Evolutionary conservation across 2,329 filamentous ascomycete species (phyloP), one percentile per base, ranked within the genome.

Genomic region (Phialemonium atrogriseum): DNA sequence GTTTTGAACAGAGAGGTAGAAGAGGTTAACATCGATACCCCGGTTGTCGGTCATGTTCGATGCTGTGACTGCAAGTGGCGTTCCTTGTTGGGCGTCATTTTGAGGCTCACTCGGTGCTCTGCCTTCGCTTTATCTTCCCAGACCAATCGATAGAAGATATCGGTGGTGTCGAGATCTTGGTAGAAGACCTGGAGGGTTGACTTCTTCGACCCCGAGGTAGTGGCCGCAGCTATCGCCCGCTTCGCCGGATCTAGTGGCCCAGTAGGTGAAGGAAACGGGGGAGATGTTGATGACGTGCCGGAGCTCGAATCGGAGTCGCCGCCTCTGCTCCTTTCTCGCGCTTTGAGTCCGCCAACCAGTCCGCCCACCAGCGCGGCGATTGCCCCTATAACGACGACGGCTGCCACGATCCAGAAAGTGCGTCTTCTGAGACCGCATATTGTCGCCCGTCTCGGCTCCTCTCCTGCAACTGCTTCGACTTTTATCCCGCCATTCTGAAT

Each of bases 141-240:
- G 5, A 35, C 12, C 11, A 35, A 24, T 10, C 27, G 28, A 20
- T 34, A 30, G 12, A 32, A 12, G 14, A 35, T 24, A 10, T 27
- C 24, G 8, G 33, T 22, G 13, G 27, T 31, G 16, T 25, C 9
- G 14, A 35, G 27, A 16, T 35, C 33, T 14, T 30, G 21, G 15
- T 35, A 31, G 8, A 35, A 20, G 18, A 30, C 27, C 22, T 35
- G 33, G 27, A 30, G 13, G n/a, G 14, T 31, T 7, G 33, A 18
- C 16, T 18, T 26, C 12, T 10, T 23, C 18, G 14, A 19, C 7
- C 27, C 33, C 22, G 33, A 14, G 3, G 23, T 22, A n/a, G 21
- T 26, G 16, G 24, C 19, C 20, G 33, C 23, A 6, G 27, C 27
- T n/a, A 27, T 16, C 7, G 22, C 33, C 10, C 20, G 15, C 12